Evolutionary conservation across 768 basidiomycete genomes (phyloP).

Genomic region (Kwoniella sp.): DNA sequence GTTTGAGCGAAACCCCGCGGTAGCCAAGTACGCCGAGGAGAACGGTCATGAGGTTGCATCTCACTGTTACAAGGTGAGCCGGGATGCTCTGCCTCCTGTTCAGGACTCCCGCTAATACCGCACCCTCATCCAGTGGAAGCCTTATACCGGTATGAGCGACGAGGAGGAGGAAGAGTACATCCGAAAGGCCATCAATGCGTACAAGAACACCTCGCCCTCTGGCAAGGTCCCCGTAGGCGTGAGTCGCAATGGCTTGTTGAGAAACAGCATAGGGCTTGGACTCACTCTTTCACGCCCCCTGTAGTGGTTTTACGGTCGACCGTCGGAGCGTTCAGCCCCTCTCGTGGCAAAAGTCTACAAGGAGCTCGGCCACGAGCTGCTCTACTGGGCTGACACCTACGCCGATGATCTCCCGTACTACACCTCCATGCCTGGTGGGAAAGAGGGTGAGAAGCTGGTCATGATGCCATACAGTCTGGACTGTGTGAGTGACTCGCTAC

Average conservation of each 20-base stretch:
- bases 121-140: slow-evolving; percentile 18
- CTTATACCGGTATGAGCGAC: slow-evolving; percentile 13
- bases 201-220: slow-evolving; percentile 24
- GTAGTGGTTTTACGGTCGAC: slow-evolving; percentile 28
- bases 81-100: neutral
- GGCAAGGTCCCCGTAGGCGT: slow-evolving; percentile 30
- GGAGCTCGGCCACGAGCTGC: slow-evolving; percentile 36
- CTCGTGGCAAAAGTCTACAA: slow-evolving; percentile 39
- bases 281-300: neutral
- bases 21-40: slow-evolving; percentile 29
- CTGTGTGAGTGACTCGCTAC: slow-evolving; percentile 14
- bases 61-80: slow-evolving; percentile 26
- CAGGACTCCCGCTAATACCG: neutral
- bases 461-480: slow-evolving; percentile 39
- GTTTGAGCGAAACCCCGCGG: slow-evolving; percentile 32
- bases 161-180: slow-evolving; percentile 35
- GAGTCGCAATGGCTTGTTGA: neutral
- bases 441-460: slow-evolving; percentile 22
- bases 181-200: slow-evolving; percentile 30
- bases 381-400: slow-evolving; percentile 33
- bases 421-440: slow-evolving; percentile 22
- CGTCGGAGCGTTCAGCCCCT: slow-evolving; percentile 18
- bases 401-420: slow-evolving; percentile 43
- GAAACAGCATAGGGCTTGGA: neutral
- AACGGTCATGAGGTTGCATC: slow-evolving; percentile 34